A percentile compares a stretch with the other conserved stretches of the same genome.
These are phyloP conservation scores for Pezicula carpinea DNA, from an alignment of 2,329 filamentous ascomycete genomes.

Conservation along the genomic window DNA sequence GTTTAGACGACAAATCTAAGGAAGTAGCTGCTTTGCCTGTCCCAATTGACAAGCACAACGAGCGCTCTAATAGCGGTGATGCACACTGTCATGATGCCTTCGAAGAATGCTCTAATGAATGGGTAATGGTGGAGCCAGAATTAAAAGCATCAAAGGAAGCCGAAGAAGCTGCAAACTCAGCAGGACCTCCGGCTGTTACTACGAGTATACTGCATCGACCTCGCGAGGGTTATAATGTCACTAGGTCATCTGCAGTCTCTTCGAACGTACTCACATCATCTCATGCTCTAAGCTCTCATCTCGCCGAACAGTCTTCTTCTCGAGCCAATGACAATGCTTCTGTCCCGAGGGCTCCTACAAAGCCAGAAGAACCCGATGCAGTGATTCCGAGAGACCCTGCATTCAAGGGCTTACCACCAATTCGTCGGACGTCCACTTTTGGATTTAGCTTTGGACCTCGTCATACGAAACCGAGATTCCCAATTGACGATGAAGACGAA, in stretches of 20 bases:
- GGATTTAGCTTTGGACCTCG: slow-evolving; percentile 33
- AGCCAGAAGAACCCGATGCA: slow-evolving; percentile 2
- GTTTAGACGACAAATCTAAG: slow-evolving; percentile 18
- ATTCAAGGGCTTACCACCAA: slow-evolving; percentile 54
- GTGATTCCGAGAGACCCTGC: slow-evolving; percentile 10
- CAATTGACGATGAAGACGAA: slow-evolving; percentile 22
- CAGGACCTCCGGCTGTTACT: neutral
- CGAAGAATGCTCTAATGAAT: slow-evolving; percentile 13
- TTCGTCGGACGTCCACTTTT: slow-evolving; percentile 54
- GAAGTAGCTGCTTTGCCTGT: slow-evolving; percentile 1
- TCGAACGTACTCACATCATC: slow-evolving; percentile 16
- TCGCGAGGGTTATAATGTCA: slow-evolving; percentile 4
- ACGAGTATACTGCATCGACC: slow-evolving; percentile 6
- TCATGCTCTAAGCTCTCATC: slow-evolving; percentile 15
- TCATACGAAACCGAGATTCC: slow-evolving; percentile 22
- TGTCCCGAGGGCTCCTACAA: neutral
- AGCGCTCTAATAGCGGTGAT: slow-evolving; percentile 17
- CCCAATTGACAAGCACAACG: slow-evolving; percentile 7
- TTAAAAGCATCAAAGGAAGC: neutral
- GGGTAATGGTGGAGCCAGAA: slow-evolving; percentile 20
- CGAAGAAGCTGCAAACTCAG: neutral
- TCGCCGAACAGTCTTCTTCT: neutral
- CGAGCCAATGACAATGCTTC: neutral
- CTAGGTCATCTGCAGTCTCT: neutral
- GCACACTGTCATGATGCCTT: slow-evolving; percentile 21